Conservation (phyloP, 1,139 yeast genomes). For the Arxiozyma slooffiae region DNA sequence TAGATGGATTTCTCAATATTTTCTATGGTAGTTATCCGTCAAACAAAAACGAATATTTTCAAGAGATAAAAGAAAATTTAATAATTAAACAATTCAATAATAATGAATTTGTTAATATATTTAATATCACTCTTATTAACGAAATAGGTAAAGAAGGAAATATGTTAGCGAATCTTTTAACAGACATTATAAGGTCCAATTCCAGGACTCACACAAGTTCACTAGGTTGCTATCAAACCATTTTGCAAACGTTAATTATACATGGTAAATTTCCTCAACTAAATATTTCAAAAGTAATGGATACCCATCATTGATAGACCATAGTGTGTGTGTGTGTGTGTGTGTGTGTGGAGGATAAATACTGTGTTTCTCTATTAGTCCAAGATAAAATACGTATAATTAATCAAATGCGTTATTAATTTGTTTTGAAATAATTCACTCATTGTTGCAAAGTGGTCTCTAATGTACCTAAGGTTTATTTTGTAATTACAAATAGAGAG, state of each 20-base stretch:
- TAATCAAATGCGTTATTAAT: background rate
- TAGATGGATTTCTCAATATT: background rate
- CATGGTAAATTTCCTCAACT: background rate
- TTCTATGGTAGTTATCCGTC: background rate
- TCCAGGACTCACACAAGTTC: background rate
- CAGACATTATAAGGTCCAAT: background rate
- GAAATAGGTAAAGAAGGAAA: background rate
- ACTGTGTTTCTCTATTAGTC: no score
- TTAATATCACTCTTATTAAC: background rate
- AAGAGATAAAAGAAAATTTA: background rate
- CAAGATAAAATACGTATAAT: background rate
- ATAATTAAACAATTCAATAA: background rate
- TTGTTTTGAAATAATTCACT: background rate
- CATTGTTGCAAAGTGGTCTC: background rate
- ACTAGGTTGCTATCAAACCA: background rate
- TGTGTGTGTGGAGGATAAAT: no score
- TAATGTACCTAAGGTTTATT: slow-evolving; percentile 1
- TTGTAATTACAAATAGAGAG: background rate
- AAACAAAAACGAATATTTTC: background rate
- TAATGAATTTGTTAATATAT: background rate
- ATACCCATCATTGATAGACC: background rate
- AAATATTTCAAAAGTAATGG: background rate
- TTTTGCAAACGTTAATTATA: background rate
- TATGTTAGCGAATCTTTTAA: background rate
- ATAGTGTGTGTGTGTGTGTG: no score